A percentile compares a stretch with the other conserved stretches of the same genome.
Evolutionary conservation across 345 rosid species (phyloP).

Genomic region (Citrus reticulata): DNA sequence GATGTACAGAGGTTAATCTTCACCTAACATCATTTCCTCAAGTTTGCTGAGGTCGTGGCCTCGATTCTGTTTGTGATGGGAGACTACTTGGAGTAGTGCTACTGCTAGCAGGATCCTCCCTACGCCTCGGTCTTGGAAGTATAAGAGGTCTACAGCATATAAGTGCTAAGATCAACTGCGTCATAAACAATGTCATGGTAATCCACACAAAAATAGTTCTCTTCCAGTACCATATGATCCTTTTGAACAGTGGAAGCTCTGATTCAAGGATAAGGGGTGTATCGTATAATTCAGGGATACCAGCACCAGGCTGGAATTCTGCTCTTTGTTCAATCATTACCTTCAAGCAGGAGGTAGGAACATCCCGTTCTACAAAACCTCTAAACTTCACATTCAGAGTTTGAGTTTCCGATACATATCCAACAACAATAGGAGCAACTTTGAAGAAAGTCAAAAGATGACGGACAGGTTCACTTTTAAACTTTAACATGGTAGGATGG

Average conservation of each 20-base stretch:
- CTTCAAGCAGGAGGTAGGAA: slow-evolving; percentile 65
- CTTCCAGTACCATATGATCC: slow-evolving; percentile 76
- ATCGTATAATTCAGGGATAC: slow-evolving; percentile 80
- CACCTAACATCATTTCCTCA: slow-evolving; percentile 13
- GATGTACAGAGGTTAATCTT: not conserved
- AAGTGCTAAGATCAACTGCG: slow-evolving; percentile 40
- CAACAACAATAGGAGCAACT: slow-evolving; percentile 65
- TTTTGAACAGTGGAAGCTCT: slow-evolving; percentile 49
- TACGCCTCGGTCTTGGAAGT: slow-evolving; percentile 47
- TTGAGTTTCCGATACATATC: slow-evolving; percentile 75
- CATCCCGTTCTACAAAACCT: slow-evolving; percentile 52
- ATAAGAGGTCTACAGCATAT: slow-evolving; percentile 55
- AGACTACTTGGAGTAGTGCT: slow-evolving; percentile 9
- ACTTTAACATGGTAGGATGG: slow-evolving; percentile 69
- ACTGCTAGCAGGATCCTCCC: slow-evolving; percentile 22
- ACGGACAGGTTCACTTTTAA: slow-evolving; percentile 73
- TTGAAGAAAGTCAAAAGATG: slow-evolving; percentile 58
- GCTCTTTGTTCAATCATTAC: slow-evolving; percentile 70
- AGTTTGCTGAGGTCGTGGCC: not conserved
- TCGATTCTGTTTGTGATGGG: slow-evolving; percentile 10
- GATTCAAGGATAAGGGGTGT: slow-evolving; percentile 58
- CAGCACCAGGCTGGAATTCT: slow-evolving; percentile 55
- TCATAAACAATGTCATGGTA: slow-evolving; percentile 34
- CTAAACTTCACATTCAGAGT: slow-evolving; percentile 51
- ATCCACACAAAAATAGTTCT: slow-evolving; percentile 67